Evolutionary conservation across 2,329 filamentous ascomycete species (phyloP).

Genomic region (Diplocarpon mali): DNA sequence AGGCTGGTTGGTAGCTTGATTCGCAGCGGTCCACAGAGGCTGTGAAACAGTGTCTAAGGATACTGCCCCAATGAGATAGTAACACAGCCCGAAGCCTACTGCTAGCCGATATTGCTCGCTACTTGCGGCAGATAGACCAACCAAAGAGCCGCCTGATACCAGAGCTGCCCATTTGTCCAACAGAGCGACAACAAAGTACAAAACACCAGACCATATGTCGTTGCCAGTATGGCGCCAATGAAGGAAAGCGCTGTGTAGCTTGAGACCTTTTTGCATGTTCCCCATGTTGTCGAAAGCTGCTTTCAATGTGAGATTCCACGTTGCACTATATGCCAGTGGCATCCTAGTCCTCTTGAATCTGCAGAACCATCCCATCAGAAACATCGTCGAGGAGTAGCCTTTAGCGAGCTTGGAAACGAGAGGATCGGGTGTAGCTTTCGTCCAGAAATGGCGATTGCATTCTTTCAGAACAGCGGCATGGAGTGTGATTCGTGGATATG

Average conservation of each 20-base stretch:
- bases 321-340: conserved; percentile 26
- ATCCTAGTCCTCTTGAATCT: conserved; percentile 31
- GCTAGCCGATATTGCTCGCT: conserved; percentile 32
- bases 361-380: conserved; percentile 27
- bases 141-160: conserved; percentile 24
- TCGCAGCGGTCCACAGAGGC: conserved; percentile 3
- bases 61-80: conserved; percentile 32
- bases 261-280: conserved; percentile 25
- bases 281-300: conserved; percentile 24
- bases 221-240: conserved; percentile 26
- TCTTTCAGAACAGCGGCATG: conserved; percentile 24
- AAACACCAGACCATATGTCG: conserved; percentile 38
- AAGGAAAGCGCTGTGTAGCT: conserved; percentile 26
- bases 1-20: background rate
- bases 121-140: conserved; percentile 24
- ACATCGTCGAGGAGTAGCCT: conserved; percentile 32
- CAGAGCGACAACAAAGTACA: conserved; percentile 27
- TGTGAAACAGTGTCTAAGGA: conserved; percentile 24
- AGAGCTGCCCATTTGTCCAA: conserved; percentile 27
- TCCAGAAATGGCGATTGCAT: conserved; percentile 32
- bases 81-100: conserved; percentile 32
- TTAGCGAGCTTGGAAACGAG: conserved; percentile 39
- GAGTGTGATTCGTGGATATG: conserved; percentile 17
- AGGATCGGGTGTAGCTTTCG: conserved; percentile 32
- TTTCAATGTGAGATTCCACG: conserved; percentile 27